Conservation (phyloP, 169 alveolate genomes). For the Plasmodium relictum region DNA sequence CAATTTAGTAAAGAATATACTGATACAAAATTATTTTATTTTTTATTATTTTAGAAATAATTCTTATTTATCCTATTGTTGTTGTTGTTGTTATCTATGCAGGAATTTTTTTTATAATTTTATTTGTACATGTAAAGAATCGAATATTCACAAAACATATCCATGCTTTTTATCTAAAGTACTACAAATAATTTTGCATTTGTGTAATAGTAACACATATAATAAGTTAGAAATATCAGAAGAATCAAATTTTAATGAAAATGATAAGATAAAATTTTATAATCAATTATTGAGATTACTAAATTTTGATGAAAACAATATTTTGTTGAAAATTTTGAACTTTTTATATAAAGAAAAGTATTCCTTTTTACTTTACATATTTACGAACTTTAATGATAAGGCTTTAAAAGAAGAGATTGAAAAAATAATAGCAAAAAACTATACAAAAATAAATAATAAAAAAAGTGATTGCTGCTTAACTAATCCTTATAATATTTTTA, state of each 20-base stretch:
- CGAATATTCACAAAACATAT: constrained; percentile 17
- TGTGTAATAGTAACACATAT: background rate
- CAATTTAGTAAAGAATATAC: constrained; percentile 64
- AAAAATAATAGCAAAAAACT: constrained; percentile 32
- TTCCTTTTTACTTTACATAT: constrained; percentile 19
- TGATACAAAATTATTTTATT: constrained; percentile 51
- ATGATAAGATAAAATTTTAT: constrained; percentile 21
- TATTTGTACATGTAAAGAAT: constrained; percentile 38
- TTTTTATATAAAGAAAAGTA: constrained; percentile 38
- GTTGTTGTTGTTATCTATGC: constrained; percentile 67
- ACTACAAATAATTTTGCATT: constrained; percentile 19
- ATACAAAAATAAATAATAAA: constrained; percentile 24
- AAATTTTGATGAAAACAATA: constrained; percentile 17
- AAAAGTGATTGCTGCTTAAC: constrained; percentile 46
- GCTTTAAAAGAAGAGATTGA: constrained; percentile 32
- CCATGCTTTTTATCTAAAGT: constrained; percentile 48
- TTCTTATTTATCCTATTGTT: constrained; percentile 58
- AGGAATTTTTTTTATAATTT: constrained; percentile 49
- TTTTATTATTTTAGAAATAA: constrained; percentile 41
- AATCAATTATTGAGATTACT: background rate
- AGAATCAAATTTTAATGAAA: background rate
- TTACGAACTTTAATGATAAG: background rate
- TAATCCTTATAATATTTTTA: constrained; percentile 36
- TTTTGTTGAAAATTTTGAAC: constrained; percentile 23
- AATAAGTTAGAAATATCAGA: background rate